Conservation (phyloP, 257 asterid species). For the Rehmannia glutinosa region DNA sequence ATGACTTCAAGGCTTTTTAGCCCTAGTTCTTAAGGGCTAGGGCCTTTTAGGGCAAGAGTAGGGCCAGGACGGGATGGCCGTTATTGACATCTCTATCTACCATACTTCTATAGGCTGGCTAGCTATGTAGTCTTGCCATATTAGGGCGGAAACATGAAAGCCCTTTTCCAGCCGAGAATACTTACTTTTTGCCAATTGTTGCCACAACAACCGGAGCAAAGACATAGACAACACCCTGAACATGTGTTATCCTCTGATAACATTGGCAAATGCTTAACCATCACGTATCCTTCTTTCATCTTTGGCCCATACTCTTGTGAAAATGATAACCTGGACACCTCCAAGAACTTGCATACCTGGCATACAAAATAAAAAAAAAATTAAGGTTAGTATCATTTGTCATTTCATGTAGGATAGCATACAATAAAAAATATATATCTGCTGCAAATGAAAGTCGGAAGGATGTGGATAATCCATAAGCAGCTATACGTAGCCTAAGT, state of each 20-base stretch:
- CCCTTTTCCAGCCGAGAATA: background rate
- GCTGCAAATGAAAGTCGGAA: background rate
- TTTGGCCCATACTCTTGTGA: conserved; percentile 82
- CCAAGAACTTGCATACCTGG: conserved; percentile 95
- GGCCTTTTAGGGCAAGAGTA: too few relatives aligned
- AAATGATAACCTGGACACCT: conserved; percentile 92
- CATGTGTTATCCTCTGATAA: conserved; percentile 46
- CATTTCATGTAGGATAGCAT: conserved; percentile 8
- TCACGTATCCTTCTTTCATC: conserved; percentile 85
- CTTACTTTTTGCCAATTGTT: conserved; percentile 80
- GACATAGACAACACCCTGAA: conserved; percentile 51
- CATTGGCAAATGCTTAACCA: conserved; percentile 62
- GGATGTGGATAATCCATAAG: background rate
- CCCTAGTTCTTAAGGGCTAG: too few relatives aligned
- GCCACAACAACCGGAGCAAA: conserved; percentile 62
- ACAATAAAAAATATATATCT: background rate
- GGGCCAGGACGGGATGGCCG: too few relatives aligned
- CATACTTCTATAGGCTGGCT: too few relatives aligned
- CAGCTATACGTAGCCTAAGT: conserved; percentile 1
- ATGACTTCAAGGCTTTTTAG: too few relatives aligned
- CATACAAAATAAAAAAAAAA: background rate
- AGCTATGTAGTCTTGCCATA: too few relatives aligned
- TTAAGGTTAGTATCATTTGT: background rate
- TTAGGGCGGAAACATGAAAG: background rate
- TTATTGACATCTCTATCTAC: too few relatives aligned